phyloP scores from a whole-genome alignment of 2,329 filamentous ascomycete species.

The Hymenoscyphus infarciens region DNA sequence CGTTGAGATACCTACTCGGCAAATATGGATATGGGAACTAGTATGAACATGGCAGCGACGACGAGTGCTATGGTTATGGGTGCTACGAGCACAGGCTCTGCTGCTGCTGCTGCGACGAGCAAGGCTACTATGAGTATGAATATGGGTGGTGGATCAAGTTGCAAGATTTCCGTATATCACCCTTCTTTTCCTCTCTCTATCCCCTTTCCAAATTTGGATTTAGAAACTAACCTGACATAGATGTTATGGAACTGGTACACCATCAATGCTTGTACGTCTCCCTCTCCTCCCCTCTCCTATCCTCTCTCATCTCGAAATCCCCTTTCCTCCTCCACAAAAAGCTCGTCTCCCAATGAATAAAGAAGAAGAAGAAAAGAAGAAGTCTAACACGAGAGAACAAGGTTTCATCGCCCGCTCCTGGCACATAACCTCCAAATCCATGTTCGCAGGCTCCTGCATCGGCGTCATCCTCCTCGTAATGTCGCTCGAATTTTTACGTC shows the following conservation, averaged over 20 bases:
- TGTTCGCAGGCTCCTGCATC: conserved; percentile 79
- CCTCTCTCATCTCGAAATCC: no score
- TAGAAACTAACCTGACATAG: conserved; percentile 37
- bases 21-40: conserved; percentile 26
- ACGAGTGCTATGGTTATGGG: conserved; percentile 11
- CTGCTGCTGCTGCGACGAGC: conserved; percentile 7
- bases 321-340: background rate
- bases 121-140: conserved; percentile 14
- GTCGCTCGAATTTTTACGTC: conserved; percentile 67
- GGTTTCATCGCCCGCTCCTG: conserved; percentile 65
- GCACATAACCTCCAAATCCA: conserved; percentile 65
- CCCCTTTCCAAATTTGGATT: background rate
- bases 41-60: conserved; percentile 8
- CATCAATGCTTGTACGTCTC: conserved; percentile 54
- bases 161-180: conserved; percentile 14
- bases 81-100: conserved; percentile 11
- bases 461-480: conserved; percentile 72
- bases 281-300: background rate
- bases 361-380: no score
- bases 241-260: conserved; percentile 82
- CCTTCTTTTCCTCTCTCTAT: background rate
- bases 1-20: background rate
- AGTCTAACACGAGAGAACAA: background rate
- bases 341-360: no score
- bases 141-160: conserved; percentile 14